Percentiles rank a stretch among this genome's conserved stretches.
Conservation (phyloP, 2,329 filamentous ascomycete genomes). For the Reticulascus tulasneorum region DNA sequence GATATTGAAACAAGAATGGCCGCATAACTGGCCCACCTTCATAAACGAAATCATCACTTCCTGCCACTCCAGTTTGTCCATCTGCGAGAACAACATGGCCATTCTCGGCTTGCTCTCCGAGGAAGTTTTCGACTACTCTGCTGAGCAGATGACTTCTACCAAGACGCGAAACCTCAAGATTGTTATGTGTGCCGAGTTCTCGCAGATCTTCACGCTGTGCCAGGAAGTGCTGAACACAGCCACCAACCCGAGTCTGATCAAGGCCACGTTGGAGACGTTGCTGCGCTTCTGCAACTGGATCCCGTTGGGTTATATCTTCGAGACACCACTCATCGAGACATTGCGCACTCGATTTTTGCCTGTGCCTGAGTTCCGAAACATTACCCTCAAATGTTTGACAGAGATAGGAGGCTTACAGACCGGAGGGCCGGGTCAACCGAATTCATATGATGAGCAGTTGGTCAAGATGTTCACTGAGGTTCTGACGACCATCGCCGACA, state of each 20-base stretch:
- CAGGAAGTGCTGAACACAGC: constrained; percentile 91
- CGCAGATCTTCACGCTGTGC: constrained; percentile 95
- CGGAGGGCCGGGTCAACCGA: constrained; percentile 60
- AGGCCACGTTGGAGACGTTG: constrained; percentile 93
- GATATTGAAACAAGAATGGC: constrained; percentile 98
- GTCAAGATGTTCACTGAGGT: constrained; percentile 99
- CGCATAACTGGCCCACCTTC: constrained; percentile 99
- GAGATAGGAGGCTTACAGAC: constrained; percentile 95
- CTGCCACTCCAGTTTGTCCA: constrained; percentile 90
- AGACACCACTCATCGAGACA: constrained; percentile 93
- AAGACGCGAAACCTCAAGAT: constrained; percentile 97
- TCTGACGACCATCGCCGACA: constrained; percentile 84
- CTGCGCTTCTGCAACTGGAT: constrained; percentile 99
- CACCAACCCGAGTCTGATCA: constrained; percentile 82
- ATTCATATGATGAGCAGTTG: constrained; percentile 89
- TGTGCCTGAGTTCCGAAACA: constrained; percentile 90
- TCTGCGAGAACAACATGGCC: constrained; percentile 99
- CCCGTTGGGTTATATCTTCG: constrained; percentile 95
- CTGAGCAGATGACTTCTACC: constrained; percentile 97
- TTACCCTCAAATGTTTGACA: constrained; percentile 93
- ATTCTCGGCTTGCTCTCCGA: constrained; percentile 93
- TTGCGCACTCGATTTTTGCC: constrained; percentile 89
- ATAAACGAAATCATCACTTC: constrained; percentile 99
- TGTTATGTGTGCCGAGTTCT: constrained; percentile 98
- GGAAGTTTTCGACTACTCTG: constrained; percentile 98